These are phyloP conservation scores for Globisporangium echinulatum DNA, from an alignment of 352 stramenopile genomes.

Conservation along the genomic window DNA sequence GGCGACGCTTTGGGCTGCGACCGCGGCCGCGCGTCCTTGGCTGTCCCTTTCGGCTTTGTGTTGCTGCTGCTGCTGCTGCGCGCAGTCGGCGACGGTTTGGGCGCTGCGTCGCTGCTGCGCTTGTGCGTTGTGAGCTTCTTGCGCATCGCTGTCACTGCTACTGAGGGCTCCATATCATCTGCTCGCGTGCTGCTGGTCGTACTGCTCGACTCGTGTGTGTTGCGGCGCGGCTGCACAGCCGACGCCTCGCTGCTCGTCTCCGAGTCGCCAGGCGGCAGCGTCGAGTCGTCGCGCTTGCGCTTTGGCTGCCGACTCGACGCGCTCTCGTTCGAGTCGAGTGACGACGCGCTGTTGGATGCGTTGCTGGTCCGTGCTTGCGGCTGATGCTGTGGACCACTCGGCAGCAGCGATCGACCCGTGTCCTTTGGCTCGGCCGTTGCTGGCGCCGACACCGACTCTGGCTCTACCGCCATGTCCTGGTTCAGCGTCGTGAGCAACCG, in stretches of 20 bases:
- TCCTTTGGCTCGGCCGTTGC: too few relatives aligned
- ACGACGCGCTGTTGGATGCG: background rate
- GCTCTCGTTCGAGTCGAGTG: background rate
- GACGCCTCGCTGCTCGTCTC: conserved; percentile 13
- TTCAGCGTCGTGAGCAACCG: conserved; percentile 54
- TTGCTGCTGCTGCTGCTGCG: background rate
- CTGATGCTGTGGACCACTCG: too few relatives aligned
- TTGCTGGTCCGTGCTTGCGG: too few relatives aligned
- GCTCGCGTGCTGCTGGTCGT: too few relatives aligned
- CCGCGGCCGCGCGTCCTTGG: conserved; percentile 1
- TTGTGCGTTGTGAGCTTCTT: background rate
- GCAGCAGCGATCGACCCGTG: too few relatives aligned
- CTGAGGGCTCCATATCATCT: background rate
- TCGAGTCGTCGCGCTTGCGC: conserved; percentile 19
- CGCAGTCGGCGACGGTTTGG: conserved; percentile 14
- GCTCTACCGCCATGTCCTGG: conserved; percentile 18
- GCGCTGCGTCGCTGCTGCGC: background rate
- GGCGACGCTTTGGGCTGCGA: conserved; percentile 6
- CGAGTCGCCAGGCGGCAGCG: conserved; percentile 2
- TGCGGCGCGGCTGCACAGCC: background rate
- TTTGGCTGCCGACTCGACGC: conserved; percentile 14
- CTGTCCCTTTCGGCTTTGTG: conserved; percentile 14
- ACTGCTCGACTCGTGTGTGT: too few relatives aligned
- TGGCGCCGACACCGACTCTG: background rate
- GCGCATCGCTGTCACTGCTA: background rate